Conservation (phyloP, 306 rosid genomes). For the Rubus idaeus region DNA sequence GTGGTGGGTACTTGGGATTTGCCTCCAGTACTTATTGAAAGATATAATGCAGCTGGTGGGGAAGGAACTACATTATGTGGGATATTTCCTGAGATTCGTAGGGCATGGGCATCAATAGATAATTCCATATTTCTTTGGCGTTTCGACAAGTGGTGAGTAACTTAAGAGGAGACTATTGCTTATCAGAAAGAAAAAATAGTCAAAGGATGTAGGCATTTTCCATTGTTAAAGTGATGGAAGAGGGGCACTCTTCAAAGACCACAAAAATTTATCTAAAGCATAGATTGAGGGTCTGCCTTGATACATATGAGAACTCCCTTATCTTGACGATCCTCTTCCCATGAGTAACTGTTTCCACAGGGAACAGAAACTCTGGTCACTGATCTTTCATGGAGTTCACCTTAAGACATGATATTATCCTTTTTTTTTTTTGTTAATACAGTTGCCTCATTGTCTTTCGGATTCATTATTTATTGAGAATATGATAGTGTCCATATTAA, state of each 20-base stretch:
- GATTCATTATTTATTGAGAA: neutral
- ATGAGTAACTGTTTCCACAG: neutral
- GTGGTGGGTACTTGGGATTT: constrained; percentile 82
- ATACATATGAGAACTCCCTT: neutral
- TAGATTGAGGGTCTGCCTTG: neutral
- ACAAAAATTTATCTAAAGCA: neutral
- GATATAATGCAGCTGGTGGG: constrained; percentile 93
- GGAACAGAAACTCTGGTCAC: neutral
- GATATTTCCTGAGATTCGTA: constrained; percentile 85
- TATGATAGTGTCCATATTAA: neutral
- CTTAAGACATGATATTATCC: neutral
- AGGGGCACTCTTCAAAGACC: neutral
- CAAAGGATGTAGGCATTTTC: neutral
- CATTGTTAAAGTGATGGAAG: neutral
- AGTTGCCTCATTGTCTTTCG: neutral
- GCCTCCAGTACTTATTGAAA: constrained; percentile 89
- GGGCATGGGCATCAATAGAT: constrained; percentile 98
- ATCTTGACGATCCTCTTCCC: neutral
- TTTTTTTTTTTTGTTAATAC: neutral
- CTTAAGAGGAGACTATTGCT: neutral
- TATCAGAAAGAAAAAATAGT: neutral
- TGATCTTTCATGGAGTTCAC: neutral
- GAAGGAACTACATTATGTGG: constrained; percentile 98
- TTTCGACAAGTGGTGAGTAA: constrained; percentile 86
- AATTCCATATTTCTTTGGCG: constrained; percentile 97